phyloP scores from a whole-genome alignment of 2,329 filamentous ascomycete species.

The Hypoxylon sp. region DNA sequence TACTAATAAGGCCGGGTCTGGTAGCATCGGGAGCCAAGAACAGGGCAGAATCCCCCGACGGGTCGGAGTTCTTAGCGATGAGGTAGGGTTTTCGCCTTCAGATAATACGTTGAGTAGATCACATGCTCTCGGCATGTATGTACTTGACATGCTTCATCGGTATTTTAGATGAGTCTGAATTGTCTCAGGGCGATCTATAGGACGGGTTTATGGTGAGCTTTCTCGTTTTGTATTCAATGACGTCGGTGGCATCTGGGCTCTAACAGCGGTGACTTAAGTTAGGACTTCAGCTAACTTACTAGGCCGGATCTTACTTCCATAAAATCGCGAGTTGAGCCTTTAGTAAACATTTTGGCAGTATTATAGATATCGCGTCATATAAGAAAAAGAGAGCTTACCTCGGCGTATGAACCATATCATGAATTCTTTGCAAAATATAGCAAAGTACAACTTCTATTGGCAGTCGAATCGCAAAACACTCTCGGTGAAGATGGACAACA shows the following conservation, averaged over 20 bases:
- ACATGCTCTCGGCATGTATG: neutral
- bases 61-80: neutral
- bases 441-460: neutral
- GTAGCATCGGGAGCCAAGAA: neutral
- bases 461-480: neutral
- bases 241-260: neutral
- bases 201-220: neutral
- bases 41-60: constrained; percentile 1
- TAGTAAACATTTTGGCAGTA: neutral
- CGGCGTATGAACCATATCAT: neutral
- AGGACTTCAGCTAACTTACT: neutral
- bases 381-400: neutral
- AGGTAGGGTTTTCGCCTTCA: neutral
- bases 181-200: neutral
- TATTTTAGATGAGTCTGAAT: neutral
- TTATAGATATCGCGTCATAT: neutral
- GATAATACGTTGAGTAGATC: neutral
- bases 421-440: neutral
- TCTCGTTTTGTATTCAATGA: neutral
- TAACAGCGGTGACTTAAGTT: neutral
- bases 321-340: neutral
- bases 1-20: constrained; percentile 17
- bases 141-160: neutral
- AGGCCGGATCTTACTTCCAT: neutral
- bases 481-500: neutral